These are phyloP conservation scores for Datura wrightii DNA, from an alignment of 257 asterid genomes.

Conservation along the genomic window DNA sequence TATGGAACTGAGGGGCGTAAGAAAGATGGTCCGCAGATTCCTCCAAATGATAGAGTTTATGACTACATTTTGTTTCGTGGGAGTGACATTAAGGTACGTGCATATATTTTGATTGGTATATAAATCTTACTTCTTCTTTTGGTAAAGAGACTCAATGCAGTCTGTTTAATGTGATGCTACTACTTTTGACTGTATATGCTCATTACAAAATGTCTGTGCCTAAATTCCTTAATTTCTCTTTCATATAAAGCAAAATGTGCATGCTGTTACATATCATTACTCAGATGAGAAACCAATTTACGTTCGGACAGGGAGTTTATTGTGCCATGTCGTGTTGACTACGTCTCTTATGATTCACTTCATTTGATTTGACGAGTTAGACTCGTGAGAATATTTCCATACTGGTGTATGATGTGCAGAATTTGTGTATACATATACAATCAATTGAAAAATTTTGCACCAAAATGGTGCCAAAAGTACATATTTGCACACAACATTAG, in stretches of 20 bases:
- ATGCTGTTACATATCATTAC: not conserved
- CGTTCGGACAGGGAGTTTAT: not conserved
- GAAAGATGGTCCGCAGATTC: slow-evolving; percentile 72
- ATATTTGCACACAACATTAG: not conserved
- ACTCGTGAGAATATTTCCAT: not conserved
- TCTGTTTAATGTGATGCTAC: not conserved
- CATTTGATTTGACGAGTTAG: not conserved
- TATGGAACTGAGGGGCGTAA: slow-evolving; percentile 86
- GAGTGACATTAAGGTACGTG: slow-evolving; percentile 73
- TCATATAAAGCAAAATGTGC: not conserved
- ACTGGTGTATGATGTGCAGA: not conserved
- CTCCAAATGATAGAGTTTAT: slow-evolving; percentile 69
- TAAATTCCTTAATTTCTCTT: not conserved
- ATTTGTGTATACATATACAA: not conserved
- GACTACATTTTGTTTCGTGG: slow-evolving; percentile 84
- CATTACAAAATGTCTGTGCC: not conserved
- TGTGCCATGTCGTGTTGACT: not conserved
- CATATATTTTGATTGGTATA: not conserved
- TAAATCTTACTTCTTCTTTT: not conserved
- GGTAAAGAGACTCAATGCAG: not conserved
- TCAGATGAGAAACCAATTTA: not conserved
- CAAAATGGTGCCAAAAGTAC: not conserved
- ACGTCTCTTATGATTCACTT: not conserved
- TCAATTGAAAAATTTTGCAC: not conserved
- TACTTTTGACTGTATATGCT: slow-evolving; percentile 14